These are phyloP conservation scores for Colletotrichum brevisporum DNA, from an alignment of 2,329 filamentous ascomycete species.

Conservation along the genomic window DNA sequence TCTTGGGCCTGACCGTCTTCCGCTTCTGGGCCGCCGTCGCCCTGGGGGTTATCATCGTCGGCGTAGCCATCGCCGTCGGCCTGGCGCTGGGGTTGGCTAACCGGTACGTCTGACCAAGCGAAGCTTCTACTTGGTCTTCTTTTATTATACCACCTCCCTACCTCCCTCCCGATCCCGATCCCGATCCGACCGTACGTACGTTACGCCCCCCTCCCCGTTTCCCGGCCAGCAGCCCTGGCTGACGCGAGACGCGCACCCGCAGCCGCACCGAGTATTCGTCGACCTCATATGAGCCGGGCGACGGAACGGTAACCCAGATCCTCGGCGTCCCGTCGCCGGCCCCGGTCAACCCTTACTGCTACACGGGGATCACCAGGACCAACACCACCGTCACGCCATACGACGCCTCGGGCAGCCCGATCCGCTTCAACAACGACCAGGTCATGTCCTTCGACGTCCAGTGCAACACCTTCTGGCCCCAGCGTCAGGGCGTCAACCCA, in stretches of 20 bases:
- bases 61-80: constrained; percentile 38
- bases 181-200: constrained; percentile 12
- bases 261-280: neutral
- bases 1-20: constrained; percentile 35
- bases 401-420: constrained; percentile 38
- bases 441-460: constrained; percentile 39
- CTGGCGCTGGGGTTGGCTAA: constrained; percentile 38
- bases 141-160: constrained; percentile 13
- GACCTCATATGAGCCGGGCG: neutral
- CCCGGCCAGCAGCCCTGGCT: constrained; percentile 33
- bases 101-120: constrained; percentile 36
- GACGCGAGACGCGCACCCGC: constrained; percentile 26
- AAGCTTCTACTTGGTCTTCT: constrained; percentile 18
- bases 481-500: constrained; percentile 38
- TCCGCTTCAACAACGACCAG: constrained; percentile 41
- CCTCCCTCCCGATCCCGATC: constrained; percentile 1
- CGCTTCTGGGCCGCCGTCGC: constrained; percentile 38
- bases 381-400: constrained; percentile 37
- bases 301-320: constrained; percentile 19
- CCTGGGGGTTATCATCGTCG: constrained; percentile 33
- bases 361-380: neutral
- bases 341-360: constrained; percentile 39
- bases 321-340: constrained; percentile 38
- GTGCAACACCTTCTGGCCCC: constrained; percentile 39
- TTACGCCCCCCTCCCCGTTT: neutral